Evolutionary conservation across 495 filamentous ascomycete species (phyloP), one percentile per base, ranked within the genome.

Genomic region (Podospora tetraspora): DNA sequence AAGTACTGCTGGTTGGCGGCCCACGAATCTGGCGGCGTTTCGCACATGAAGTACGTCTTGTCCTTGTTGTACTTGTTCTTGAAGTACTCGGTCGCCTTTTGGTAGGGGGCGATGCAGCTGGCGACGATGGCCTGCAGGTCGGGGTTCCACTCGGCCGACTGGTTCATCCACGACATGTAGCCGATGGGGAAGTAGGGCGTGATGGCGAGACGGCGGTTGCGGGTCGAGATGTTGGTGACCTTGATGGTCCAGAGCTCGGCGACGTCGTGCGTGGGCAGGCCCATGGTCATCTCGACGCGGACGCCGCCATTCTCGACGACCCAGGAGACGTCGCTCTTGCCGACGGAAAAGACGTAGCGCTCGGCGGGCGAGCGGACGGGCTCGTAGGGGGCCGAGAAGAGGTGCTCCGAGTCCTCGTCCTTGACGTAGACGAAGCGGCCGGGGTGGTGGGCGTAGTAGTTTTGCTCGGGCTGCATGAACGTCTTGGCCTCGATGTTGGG

Each of bases 101-200:
- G 84, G 74, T 86, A 86, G 4, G 84, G 84, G 11, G 84, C 86
- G 63, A 84, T 78, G 66, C 80, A 80, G 76, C 75, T 84, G 59
- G 76, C 81, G 30, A 86, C 76, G 11, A 86, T 70, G 52, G 81
- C 84, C 30, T 78, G 74, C 19, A 86, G 74, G 23, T 85, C 79
- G 21, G 70, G 12, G 43, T 80, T 75, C 77, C 80, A 86, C 66
- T 84, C 81, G 60, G 81, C 84, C 32, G 81, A 82, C 71, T 86
- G 84, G 75, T 85, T 86, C 84, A 86, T 86, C 84, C 84, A 86
- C 37, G 84, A 86, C 82, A 85, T 85, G 77, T 85, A 85, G 29
- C 84, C 84, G 68, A 86, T 81, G 59, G 83, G 79, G 77, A 86
- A 86, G 72, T 85, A 85, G 3, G 84, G 84, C 62, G 84, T 85